phyloP scores from a whole-genome alignment of 179 eudicot genomes.

The Pouteria campechiana region DNA sequence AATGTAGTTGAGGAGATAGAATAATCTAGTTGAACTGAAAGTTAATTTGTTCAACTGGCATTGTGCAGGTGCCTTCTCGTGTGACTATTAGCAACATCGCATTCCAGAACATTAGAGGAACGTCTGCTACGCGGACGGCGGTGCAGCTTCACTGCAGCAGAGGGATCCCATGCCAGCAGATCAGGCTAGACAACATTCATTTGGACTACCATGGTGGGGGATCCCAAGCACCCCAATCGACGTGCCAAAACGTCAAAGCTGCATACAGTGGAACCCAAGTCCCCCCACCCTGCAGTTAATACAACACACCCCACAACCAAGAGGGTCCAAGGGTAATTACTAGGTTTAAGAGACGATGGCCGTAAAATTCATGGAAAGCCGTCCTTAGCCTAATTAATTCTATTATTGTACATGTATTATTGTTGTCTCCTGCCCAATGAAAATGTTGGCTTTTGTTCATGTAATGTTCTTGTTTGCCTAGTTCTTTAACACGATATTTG shows the following conservation, averaged over 20 bases:
- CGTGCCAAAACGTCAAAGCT: slow-evolving; percentile 32
- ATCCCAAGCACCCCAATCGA: slow-evolving; percentile 18
- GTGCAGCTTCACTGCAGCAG: slow-evolving; percentile 11
- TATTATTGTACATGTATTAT: no score
- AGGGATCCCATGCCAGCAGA: slow-evolving; percentile 10
- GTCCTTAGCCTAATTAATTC: no score
- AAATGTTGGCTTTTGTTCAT: no score
- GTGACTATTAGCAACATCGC: slow-evolving; percentile 11
- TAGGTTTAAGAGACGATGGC: no score
- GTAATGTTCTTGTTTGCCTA: no score
- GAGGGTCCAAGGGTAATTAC: no score
- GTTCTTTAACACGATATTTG: no score
- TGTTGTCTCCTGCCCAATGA: no score
- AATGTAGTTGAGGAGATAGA: not conserved
- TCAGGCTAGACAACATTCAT: slow-evolving; percentile 10
- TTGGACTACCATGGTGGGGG: slow-evolving; percentile 13
- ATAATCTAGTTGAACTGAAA: not conserved
- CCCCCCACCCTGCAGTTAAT: slow-evolving; percentile 34
- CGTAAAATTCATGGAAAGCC: no score
- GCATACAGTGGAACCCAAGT: slow-evolving; percentile 38
- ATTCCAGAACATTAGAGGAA: slow-evolving; percentile 16
- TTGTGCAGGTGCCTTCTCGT: slow-evolving; percentile 12
- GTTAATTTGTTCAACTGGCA: not conserved
- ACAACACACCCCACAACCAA: no score
- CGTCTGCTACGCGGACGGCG: slow-evolving; percentile 7